phyloP scores from a whole-genome alignment of 225 moss, liverwort and hornwort genomes.

The Polytrichum commune region DNA sequence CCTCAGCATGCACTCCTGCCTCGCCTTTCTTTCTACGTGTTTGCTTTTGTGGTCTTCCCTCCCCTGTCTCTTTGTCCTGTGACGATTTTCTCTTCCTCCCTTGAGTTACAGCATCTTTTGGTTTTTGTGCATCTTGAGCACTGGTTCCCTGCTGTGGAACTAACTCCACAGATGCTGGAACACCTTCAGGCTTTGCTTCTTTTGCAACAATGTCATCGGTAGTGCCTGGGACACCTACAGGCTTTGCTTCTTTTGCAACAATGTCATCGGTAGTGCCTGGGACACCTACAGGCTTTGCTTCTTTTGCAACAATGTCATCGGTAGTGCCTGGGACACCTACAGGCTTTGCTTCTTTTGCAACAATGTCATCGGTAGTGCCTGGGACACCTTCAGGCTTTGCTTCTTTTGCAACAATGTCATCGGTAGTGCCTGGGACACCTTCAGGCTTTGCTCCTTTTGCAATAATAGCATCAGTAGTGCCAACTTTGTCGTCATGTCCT shows the following conservation, averaged over 20 bases:
- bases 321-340: not conserved
- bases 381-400: not conserved
- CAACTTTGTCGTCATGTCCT: conserved; percentile 4
- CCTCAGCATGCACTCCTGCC: not conserved
- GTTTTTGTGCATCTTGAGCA: not conserved
- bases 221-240: no score
- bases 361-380: not conserved
- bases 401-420: not conserved
- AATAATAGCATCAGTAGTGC: not conserved
- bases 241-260: no score
- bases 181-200: no score
- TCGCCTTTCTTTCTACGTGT: conserved; percentile 10
- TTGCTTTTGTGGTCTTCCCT: not conserved
- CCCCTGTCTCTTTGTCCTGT: not conserved
- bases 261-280: no score
- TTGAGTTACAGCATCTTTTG: not conserved
- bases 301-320: no score
- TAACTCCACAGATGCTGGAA: not conserved
- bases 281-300: no score
- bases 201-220: no score
- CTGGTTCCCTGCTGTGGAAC: not conserved
- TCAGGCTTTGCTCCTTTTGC: not conserved
- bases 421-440: not conserved
- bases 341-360: not conserved
- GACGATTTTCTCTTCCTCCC: conserved; percentile 6